A percentile compares a stretch with the other conserved stretches of the same genome.
These are phyloP conservation scores for Gnaphalium uliginosum DNA, from an alignment of 129 eudicot species.

Conservation along the genomic window DNA sequence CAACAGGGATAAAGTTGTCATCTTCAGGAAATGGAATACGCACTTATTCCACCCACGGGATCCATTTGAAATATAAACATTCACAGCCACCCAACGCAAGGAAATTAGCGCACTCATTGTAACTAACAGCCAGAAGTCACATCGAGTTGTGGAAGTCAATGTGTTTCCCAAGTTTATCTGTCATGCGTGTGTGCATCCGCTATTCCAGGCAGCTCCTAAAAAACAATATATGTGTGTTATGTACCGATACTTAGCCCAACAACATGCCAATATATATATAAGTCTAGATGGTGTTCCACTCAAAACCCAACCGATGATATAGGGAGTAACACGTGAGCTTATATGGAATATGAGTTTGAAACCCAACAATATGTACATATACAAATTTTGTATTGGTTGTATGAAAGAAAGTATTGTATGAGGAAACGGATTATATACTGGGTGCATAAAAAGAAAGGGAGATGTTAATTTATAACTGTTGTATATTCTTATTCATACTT, in stretches of 20 bases:
- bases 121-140: neutral
- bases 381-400: neutral
- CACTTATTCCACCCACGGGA: neutral
- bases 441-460: too few species aligned
- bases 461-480: too few species aligned
- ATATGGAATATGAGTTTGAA: too few species aligned
- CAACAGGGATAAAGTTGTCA: neutral
- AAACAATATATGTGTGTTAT: too few species aligned
- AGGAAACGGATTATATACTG: neutral
- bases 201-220: neutral
- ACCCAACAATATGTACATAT: too few species aligned
- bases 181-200: neutral
- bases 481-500: too few species aligned
- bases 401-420: neutral
- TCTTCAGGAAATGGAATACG: constrained; percentile 1
- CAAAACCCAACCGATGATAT: too few species aligned
- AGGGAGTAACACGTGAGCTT: too few species aligned
- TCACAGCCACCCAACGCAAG: neutral
- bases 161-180: neutral
- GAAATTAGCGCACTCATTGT: neutral
- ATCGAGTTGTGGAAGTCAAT: neutral
- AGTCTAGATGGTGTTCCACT: too few species aligned
- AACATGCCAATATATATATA: too few species aligned
- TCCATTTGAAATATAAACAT: neutral
- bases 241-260: too few species aligned